These are phyloP conservation scores for Cubamyces sp. DNA, from an alignment of 768 basidiomycete genomes.

Conservation along the genomic window DNA sequence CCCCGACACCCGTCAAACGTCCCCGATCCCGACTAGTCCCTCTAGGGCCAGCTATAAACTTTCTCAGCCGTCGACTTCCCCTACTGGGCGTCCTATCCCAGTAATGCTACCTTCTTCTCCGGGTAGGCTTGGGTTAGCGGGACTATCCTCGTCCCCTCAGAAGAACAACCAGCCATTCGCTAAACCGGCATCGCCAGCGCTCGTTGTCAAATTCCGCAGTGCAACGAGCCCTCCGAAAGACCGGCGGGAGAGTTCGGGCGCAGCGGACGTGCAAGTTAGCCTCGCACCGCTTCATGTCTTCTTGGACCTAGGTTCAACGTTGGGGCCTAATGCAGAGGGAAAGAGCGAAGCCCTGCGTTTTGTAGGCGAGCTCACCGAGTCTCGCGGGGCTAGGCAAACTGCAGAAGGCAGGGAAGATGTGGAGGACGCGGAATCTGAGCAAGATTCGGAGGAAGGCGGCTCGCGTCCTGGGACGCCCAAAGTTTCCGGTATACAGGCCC, in stretches of 20 bases:
- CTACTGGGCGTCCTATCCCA: constrained; percentile 7
- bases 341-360: constrained; percentile 47
- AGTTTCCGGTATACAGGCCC: constrained; percentile 13
- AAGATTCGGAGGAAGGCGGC: constrained; percentile 38
- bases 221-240: not conserved
- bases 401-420: constrained; percentile 3
- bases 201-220: constrained; percentile 17
- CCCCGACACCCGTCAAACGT: not conserved
- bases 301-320: constrained; percentile 58
- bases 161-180: not conserved
- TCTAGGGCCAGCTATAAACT: not conserved
- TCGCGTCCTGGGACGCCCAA: constrained; percentile 46
- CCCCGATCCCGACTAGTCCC: constrained; percentile 4
- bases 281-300: constrained; percentile 75
- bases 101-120: constrained; percentile 21
- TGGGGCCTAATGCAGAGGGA: constrained; percentile 38
- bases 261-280: constrained; percentile 44
- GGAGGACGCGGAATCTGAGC: constrained; percentile 26
- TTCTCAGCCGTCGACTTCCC: constrained; percentile 2
- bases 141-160: constrained; percentile 11
- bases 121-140: constrained; percentile 15
- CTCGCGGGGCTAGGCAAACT: not conserved
- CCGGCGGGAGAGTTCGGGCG: not conserved
- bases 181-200: constrained; percentile 13
- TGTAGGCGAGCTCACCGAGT: constrained; percentile 46